Base-by-base conservation (phyloP, 805 yeast species). In the Schwanniomyces pseudopolymorphus region DNA sequence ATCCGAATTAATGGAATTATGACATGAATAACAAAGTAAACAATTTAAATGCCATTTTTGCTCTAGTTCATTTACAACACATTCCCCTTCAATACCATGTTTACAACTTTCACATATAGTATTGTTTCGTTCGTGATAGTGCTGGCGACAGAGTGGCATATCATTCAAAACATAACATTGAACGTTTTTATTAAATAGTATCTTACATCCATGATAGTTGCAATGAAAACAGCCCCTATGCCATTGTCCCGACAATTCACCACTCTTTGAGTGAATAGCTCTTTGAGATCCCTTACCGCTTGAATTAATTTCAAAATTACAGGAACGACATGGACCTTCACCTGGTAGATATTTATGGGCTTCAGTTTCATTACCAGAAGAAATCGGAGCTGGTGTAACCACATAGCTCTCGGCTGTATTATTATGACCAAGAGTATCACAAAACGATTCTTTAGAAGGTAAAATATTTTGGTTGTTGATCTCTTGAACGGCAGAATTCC, bases 231-330 rank as follows among this genome's bases (percentile, higher is more conserved):
- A 94, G 13, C 74, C 66, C 33, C 95, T 76, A 61, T 94, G 99
- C 98, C 98, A 94, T 61, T 90, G 92, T 0, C 97, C 98, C 1
- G 89, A 79, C 39, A 87, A 69, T 58, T 84, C 90, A n/a, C 84
- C 87, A 45, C 87, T 87, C 55, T 84, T 86, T n/a, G 96, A 88
- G 66, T 83, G 86, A 16, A 92, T 86, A 0, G 94, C 75, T 58
- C 85, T 88, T 21, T 62, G 54, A 6, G 58, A 28, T 0, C 77
- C 77, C 38, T 50, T 63, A 2, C 64, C 66, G 5, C 50, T 33
- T 0, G 81, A 74, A 1, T 53, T 51, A 25, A 91, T 83, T n/a
- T 66, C 71, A 39, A 63, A 49, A 4, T 66, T 63, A 69, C 98
- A 92, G 27, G 78, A 74, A 47, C 97, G 81, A 63, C 98, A 92